Base-by-base conservation (phyloP, 306 rosid species). In the Casuarina equisetifolia region DNA sequence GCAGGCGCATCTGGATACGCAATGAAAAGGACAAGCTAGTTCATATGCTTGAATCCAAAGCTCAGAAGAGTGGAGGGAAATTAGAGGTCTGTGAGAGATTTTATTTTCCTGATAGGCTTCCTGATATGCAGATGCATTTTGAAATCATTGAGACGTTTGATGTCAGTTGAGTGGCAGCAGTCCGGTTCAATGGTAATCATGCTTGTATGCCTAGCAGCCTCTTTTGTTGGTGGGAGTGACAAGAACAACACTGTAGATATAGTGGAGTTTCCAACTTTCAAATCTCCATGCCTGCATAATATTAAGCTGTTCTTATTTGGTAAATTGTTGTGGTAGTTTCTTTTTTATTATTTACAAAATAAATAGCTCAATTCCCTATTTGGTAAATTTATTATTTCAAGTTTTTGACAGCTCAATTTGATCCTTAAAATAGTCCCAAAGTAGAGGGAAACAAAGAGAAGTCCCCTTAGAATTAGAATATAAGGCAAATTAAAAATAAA, bases 51-150 rank as follows among this genome's bases (percentile, higher is more conserved):
- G 85, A 88, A 74, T 80, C 90, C 49, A 89, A 81, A 84, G 85
- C 87, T 25, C 69, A 4, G 32, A 80, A 77, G 79, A 82, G 90
- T 77, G 81, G 52, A 53, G 93, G 88, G 1, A 88, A 88, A 67
- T 67, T 92, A 51, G 69, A 85, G 79, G 90, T 84, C 11, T 74
- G 9, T 2, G 85, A 84, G 80, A 89, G 79, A 84, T 84, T 77
- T 68, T 92, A 92, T 80, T 92, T 90, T 85, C 81, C 83, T 69
- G 87, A 89, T 82, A 85, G 78, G 71, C 73, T 83, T 20, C 85
- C 92, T 7, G 86, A 88, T 81, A 43, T 94, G 83, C 94, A 90
- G 85, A 94, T 91, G 96, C 98, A 91, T 78, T 94, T 90, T 86
- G 96, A 94, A 86, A 88, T 92, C 70, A 92, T 94, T 69, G 91